Percentiles rank a stretch among this genome's conserved stretches.
phyloP scores from a whole-genome alignment of 768 basidiomycete genomes.

The Crassisporium funariophilum region DNA sequence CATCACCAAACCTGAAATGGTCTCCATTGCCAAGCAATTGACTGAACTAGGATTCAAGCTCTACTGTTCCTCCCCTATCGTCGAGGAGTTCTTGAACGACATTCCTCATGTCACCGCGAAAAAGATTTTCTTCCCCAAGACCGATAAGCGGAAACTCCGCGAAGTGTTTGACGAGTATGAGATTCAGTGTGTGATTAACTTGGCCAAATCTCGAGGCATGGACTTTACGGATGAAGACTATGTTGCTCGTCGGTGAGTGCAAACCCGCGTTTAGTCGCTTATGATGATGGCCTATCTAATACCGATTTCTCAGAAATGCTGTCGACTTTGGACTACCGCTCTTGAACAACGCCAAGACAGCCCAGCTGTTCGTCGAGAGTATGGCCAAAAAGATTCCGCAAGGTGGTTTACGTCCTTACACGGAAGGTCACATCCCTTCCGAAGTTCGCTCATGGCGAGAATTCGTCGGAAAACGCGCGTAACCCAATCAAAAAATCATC shows the following conservation, averaged over 20 bases:
- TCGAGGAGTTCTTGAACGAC: slow-evolving; percentile 81
- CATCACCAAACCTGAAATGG: slow-evolving; percentile 84
- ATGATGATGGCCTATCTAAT: slow-evolving; percentile 4
- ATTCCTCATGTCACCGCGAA: slow-evolving; percentile 79
- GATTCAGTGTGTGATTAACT: slow-evolving; percentile 93
- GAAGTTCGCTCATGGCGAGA: slow-evolving; percentile 94
- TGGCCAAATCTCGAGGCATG: slow-evolving; percentile 76
- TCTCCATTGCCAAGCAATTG: slow-evolving; percentile 75
- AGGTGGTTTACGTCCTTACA: slow-evolving; percentile 77
- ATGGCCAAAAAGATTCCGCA: slow-evolving; percentile 81
- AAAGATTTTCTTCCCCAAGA: slow-evolving; percentile 94
- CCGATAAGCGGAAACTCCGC: slow-evolving; percentile 93
- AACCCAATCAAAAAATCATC: slow-evolving; percentile 15
- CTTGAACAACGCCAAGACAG: slow-evolving; percentile 87
- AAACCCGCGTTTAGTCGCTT: neutral
- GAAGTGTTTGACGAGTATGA: slow-evolving; percentile 94
- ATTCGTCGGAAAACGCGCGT: slow-evolving; percentile 77
- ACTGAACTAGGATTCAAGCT: slow-evolving; percentile 92
- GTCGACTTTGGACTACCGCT: slow-evolving; percentile 95
- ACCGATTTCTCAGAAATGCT: slow-evolving; percentile 62
- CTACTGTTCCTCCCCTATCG: slow-evolving; percentile 78
- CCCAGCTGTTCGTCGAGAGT: slow-evolving; percentile 88
- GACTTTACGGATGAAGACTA: slow-evolving; percentile 92
- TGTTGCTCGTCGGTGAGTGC: slow-evolving; percentile 83
- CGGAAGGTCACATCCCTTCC: slow-evolving; percentile 84